These are phyloP conservation scores for Nemania sp. DNA, from an alignment of 2,329 filamentous ascomycete genomes.

Conservation along the genomic window DNA sequence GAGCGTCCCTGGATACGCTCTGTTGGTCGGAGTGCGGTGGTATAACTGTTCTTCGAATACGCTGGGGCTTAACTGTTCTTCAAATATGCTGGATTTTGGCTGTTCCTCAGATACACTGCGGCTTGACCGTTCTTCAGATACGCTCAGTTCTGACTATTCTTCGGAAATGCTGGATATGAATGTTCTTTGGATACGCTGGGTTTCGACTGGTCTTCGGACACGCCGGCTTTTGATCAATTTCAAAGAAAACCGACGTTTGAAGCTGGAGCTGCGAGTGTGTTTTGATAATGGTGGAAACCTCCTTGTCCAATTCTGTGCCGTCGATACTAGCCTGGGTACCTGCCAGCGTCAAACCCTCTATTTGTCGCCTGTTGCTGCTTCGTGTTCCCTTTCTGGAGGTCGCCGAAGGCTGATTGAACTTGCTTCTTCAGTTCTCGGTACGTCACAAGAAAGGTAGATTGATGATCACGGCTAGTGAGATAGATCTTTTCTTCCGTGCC, in stretches of 20 bases:
- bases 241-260: no score
- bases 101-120: background rate
- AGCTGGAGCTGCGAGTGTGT: background rate
- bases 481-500: slow-evolving; percentile 85
- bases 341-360: slow-evolving; percentile 28
- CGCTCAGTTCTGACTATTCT: background rate
- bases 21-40: background rate
- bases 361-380: slow-evolving; percentile 30
- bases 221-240: no score
- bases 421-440: slow-evolving; percentile 85
- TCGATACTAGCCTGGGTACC: background rate
- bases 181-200: background rate
- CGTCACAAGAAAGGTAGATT: slow-evolving; percentile 83
- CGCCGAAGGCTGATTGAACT: slow-evolving; percentile 60
- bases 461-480: slow-evolving; percentile 86
- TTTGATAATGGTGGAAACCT: background rate
- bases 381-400: slow-evolving; percentile 55
- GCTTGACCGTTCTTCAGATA: no score
- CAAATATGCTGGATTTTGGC: no score
- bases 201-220: background rate
- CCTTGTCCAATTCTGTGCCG: background rate
- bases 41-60: background rate
- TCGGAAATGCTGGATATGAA: background rate
- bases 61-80: background rate
- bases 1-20: background rate